Evolutionary conservation across 768 basidiomycete genomes (phyloP), one percentile per base, ranked within the genome.

Genomic region (Leccinum rimulosum): DNA sequence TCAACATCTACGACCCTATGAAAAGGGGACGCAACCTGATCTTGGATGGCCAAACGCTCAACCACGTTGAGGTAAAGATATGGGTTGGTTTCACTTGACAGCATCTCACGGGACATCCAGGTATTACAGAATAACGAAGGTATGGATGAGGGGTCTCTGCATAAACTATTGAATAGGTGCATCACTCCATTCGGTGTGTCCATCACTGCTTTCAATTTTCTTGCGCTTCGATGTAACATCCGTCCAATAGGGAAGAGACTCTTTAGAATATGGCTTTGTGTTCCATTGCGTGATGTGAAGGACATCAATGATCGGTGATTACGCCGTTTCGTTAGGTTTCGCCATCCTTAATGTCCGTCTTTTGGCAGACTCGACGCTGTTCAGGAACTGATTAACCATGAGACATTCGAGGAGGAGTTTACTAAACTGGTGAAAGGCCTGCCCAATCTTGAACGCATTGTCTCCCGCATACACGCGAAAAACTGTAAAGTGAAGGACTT

Each of bases 1-100:
- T 99, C 81, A 95, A 98, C 65, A 80, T 97, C 40, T 97, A 96
- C 68, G 94, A 98, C 73, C 97, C 97, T 0, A 93, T 98, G 84
- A 88, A 89, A 70, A 82, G 82, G 60, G 95, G 94, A n/a, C 81
- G 87, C 68, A 91, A 87, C 28, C 75, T 98, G 56, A 82, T 91
- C 0, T 79, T 99, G 47, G 95, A 99, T 72, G 97, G 97, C 3
- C 95, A 98, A 71, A 95, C 94, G 0, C 79, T 99, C 55, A 90
- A 93, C 15, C 97, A 99, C 71, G 81, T 99, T 61, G 97, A 99
- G 80, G 93, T 95, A 54, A 47, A 73, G 65, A 19, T 25, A 52
- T 33, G 11, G 14, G 3, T 53, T 22, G 17, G 6, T 35, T 50
- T 61, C 57, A 28, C 59, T 40, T 12, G 22, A 36, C 22, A 38